phyloP scores from a whole-genome alignment of 2,329 filamentous ascomycete species.

The Colletotrichum theobromicola region DNA sequence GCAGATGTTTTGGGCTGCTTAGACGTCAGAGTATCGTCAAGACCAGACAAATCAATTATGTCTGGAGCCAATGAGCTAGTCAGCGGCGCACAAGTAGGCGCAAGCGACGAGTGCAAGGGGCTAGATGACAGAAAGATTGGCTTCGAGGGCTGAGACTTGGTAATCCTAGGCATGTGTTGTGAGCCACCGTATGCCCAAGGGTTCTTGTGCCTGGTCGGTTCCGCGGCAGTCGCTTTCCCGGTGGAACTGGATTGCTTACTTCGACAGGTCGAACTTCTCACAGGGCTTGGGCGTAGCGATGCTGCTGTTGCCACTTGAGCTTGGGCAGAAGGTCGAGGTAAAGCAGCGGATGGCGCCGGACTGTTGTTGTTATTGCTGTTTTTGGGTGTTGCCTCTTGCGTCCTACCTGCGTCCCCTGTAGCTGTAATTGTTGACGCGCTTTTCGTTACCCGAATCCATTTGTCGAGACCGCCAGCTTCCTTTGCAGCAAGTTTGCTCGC shows the following conservation, averaged over 20 bases:
- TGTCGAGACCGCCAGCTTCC: constrained; percentile 39
- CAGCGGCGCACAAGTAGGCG: constrained; percentile 28
- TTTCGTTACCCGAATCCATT: constrained; percentile 48
- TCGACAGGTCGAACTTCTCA: constrained; percentile 20
- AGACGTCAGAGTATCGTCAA: background rate
- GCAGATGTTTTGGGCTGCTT: background rate
- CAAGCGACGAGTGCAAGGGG: constrained; percentile 38
- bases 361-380: background rate
- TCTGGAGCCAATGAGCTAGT: background rate
- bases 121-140: constrained; percentile 52
- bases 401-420: background rate
- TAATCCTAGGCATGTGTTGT: constrained; percentile 45
- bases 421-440: constrained; percentile 17
- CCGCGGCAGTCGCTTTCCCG: constrained; percentile 25
- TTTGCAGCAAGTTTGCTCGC: constrained; percentile 27
- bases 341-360: background rate
- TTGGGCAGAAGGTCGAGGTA: background rate
- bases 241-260: constrained; percentile 36
- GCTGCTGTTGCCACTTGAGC: background rate
- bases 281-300: background rate
- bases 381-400: background rate
- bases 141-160: constrained; percentile 31
- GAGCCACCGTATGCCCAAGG: constrained; percentile 48
- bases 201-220: constrained; percentile 28
- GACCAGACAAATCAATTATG: constrained; percentile 2